Conservation (phyloP, 352 stramenopile genomes). For the Thalassiosira exigua region DNA sequence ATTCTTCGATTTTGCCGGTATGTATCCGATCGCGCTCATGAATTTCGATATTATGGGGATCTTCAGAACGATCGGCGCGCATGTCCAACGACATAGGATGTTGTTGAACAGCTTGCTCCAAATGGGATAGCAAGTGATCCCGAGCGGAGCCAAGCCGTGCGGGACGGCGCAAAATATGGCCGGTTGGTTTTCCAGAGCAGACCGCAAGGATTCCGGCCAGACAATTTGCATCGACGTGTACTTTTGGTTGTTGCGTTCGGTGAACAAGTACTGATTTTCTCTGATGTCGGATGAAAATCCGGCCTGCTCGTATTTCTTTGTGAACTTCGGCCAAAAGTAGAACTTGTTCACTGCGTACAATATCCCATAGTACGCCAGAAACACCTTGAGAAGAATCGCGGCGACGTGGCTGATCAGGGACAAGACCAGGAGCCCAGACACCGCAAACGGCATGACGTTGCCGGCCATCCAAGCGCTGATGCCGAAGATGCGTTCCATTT, state of each 20-base stretch:
- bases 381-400: conserved; percentile 22
- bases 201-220: conserved; percentile 59
- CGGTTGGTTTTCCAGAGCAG: conserved; percentile 34
- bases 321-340: conserved; percentile 58
- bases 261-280: conserved; percentile 73
- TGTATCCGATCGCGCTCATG: conserved; percentile 71
- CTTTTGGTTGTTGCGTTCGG: conserved; percentile 73
- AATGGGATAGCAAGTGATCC: conserved; percentile 70
- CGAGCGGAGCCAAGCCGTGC: conserved; percentile 67
- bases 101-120: conserved; percentile 76
- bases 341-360: conserved; percentile 44
- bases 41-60: conserved; percentile 63
- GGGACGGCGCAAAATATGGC: conserved; percentile 72
- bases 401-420: conserved; percentile 29
- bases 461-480: conserved; percentile 67
- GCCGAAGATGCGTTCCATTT: conserved; percentile 67
- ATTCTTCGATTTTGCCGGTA: conserved; percentile 66
- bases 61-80: conserved; percentile 66
- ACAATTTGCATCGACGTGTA: conserved; percentile 65
- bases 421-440: conserved; percentile 35
- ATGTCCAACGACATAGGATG: conserved; percentile 69
- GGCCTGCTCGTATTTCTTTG: conserved; percentile 48
- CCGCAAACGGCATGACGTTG: conserved; percentile 69
- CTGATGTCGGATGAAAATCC: conserved; percentile 35
- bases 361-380: conserved; percentile 46